Evolutionary conservation across 768 basidiomycete species (phyloP).

Genomic region (Calocera viscosa): DNA sequence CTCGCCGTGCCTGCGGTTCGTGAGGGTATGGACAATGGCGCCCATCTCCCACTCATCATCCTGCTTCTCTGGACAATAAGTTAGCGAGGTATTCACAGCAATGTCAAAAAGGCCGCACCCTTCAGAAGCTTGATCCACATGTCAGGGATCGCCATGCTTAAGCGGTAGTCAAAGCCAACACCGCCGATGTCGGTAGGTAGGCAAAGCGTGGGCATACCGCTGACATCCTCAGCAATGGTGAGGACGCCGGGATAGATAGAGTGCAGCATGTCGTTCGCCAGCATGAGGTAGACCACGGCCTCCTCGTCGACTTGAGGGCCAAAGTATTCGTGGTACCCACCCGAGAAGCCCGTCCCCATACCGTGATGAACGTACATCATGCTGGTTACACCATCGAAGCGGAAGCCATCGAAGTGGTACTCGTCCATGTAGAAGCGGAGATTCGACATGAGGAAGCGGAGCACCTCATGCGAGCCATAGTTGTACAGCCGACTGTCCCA

Average conservation of each 20-base stretch:
- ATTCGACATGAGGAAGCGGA: slow-evolving; percentile 90
- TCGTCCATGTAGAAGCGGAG: slow-evolving; percentile 91
- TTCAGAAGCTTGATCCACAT: slow-evolving; percentile 99
- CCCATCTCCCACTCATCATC: slow-evolving; percentile 84
- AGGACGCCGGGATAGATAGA: slow-evolving; percentile 62
- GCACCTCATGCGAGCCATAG: slow-evolving; percentile 86
- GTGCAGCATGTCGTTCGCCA: slow-evolving; percentile 88
- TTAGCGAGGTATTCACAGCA: background rate
- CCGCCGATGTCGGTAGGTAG: slow-evolving; percentile 68
- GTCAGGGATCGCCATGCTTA: slow-evolving; percentile 97
- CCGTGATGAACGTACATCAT: slow-evolving; percentile 99
- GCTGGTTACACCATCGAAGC: slow-evolving; percentile 97
- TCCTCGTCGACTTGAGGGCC: slow-evolving; percentile 74
- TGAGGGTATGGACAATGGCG: slow-evolving; percentile 78
- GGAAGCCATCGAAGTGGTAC: slow-evolving; percentile 92
- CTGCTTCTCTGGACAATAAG: slow-evolving; percentile 38
- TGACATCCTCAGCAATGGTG: slow-evolving; percentile 97
- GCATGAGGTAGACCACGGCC: slow-evolving; percentile 91
- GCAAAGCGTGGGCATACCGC: slow-evolving; percentile 95
- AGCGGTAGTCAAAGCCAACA: slow-evolving; percentile 92
- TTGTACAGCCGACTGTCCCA: slow-evolving; percentile 99
- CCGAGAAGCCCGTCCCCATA: slow-evolving; percentile 93
- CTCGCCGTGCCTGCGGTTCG: slow-evolving; percentile 78
- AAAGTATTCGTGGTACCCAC: slow-evolving; percentile 98
- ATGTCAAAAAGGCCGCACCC: slow-evolving; percentile 6